phyloP scores from a whole-genome alignment of 148 eudicot species.

The Nyssa sinensis region DNA sequence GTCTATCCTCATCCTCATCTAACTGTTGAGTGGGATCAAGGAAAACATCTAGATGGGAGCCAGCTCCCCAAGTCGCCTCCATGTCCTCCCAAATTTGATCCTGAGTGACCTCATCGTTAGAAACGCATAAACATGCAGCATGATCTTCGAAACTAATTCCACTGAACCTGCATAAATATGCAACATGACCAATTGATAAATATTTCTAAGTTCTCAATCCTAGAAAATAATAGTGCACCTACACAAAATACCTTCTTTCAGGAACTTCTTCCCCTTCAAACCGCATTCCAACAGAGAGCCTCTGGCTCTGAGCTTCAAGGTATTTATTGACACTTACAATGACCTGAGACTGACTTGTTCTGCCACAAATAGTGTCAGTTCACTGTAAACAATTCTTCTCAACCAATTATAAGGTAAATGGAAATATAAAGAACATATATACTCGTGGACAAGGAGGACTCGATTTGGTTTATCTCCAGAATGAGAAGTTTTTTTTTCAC shows the following conservation, averaged over 20 bases:
- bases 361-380: constrained; percentile 24
- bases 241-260: constrained; percentile 65
- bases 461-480: background rate
- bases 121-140: too few species aligned
- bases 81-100: too few species aligned
- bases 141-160: too few species aligned
- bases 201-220: background rate
- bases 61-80: too few species aligned
- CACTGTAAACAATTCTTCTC: background rate
- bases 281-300: constrained; percentile 72
- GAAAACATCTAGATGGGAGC: too few species aligned
- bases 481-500: background rate
- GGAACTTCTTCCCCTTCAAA: constrained; percentile 82
- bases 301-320: constrained; percentile 65
- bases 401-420: too few species aligned
- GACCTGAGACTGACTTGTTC: constrained; percentile 75
- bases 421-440: background rate
- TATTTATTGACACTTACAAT: constrained; percentile 74
- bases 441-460: background rate
- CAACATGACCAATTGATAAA: background rate
- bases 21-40: too few species aligned
- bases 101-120: too few species aligned
- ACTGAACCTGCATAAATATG: constrained; percentile 49
- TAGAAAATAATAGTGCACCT: background rate
- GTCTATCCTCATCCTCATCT: too few species aligned